Percentiles rank a stretch among this genome's conserved stretches.
Conservation (phyloP, 2,329 filamentous ascomycete genomes). For the Arthroderma uncinatum region DNA sequence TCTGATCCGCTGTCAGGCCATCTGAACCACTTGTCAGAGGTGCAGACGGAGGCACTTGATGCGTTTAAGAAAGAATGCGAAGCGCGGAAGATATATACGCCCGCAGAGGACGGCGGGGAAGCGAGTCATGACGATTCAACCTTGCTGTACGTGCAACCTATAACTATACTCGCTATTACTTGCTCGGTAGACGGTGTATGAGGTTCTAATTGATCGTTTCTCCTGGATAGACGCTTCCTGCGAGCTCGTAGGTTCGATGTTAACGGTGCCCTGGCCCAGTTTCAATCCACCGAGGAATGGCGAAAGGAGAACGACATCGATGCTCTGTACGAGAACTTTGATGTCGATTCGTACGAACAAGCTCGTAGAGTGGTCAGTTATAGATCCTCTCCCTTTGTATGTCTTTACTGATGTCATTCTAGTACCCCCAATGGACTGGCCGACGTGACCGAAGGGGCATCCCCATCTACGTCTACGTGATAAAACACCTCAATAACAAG, state of each 20-base stretch:
- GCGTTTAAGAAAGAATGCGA: constrained; percentile 61
- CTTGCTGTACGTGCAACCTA: constrained; percentile 31
- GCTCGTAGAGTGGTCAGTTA: constrained; percentile 55
- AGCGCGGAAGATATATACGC: constrained; percentile 47
- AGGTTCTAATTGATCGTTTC: background rate
- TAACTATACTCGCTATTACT: no score
- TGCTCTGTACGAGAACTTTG: constrained; percentile 73
- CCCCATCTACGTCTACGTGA: constrained; percentile 83
- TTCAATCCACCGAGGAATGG: constrained; percentile 82
- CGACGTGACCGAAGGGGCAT: constrained; percentile 83
- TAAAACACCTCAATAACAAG: constrained; percentile 71
- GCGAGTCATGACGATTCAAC: constrained; percentile 40
- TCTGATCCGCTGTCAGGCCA: constrained; percentile 46
- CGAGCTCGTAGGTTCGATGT: constrained; percentile 73
- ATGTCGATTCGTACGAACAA: constrained; percentile 71
- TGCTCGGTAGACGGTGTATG: background rate
- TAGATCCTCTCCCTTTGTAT: background rate
- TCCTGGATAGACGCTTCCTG: constrained; percentile 57
- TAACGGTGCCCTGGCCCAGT: constrained; percentile 68
- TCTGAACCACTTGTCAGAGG: constrained; percentile 59
- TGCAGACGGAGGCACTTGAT: constrained; percentile 55
- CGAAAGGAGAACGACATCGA: constrained; percentile 67
- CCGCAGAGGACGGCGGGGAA: constrained; percentile 22
- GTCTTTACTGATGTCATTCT: constrained; percentile 4
- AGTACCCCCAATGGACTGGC: constrained; percentile 94